phyloP scores from a whole-genome alignment of 305 asterid genomes.

The Fraxinus dipetala region DNA sequence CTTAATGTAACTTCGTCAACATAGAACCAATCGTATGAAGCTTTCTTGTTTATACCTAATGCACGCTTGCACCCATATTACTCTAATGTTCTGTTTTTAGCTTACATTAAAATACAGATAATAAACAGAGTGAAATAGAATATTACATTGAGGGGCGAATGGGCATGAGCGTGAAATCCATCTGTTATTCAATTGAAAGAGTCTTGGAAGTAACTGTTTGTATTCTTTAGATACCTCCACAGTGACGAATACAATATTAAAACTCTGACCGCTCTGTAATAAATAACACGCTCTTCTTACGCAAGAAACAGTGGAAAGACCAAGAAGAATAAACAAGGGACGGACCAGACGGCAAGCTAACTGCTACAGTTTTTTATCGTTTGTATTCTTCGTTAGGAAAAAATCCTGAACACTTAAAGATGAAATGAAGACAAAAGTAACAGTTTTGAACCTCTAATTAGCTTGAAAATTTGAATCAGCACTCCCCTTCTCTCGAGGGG shows the following conservation, averaged over 20 bases:
- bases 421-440: neutral
- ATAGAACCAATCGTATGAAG: neutral
- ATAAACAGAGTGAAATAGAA: neutral
- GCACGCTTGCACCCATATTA: neutral
- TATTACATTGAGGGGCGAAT: neutral
- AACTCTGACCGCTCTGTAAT: neutral
- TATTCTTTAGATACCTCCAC: neutral
- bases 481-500: no score
- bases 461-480: neutral
- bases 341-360: conserved; percentile 7
- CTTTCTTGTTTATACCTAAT: neutral
- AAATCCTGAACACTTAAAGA: neutral
- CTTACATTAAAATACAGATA: neutral
- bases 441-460: neutral
- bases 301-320: neutral
- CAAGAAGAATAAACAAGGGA: neutral
- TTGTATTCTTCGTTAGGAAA: neutral
- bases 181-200: neutral
- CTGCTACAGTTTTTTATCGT: neutral
- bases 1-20: neutral
- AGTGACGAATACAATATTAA: neutral
- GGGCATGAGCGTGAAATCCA: neutral
- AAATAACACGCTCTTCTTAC: neutral
- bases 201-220: neutral
- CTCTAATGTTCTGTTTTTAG: neutral